Conservation (phyloP, 495 filamentous ascomycete species). For the Podospora pseudoanserina region DNA sequence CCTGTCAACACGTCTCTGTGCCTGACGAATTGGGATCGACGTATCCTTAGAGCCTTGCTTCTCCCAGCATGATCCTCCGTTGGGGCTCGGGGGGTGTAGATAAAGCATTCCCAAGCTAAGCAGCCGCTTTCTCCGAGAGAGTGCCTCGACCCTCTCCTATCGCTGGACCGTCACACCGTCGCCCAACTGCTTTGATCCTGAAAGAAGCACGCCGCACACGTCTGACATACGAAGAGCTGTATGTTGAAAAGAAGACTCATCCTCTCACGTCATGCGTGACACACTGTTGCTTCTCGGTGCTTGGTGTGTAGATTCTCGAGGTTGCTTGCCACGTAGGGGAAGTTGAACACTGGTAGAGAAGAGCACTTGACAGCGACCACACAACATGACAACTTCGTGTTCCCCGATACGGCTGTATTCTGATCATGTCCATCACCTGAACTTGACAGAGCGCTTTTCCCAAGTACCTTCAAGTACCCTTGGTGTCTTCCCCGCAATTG, state of each 20-base stretch:
- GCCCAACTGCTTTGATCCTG: too few species aligned
- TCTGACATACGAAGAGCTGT: too few species aligned
- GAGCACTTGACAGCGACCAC: neutral
- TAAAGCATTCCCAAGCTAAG: too few species aligned
- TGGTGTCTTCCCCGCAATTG: neutral
- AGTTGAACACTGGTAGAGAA: neutral
- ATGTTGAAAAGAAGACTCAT: neutral
- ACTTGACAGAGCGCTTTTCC: neutral
- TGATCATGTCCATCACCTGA: neutral
- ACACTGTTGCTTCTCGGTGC: neutral
- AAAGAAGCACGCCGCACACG: too few species aligned
- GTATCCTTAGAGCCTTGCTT: neutral
- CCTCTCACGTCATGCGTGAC: neutral
- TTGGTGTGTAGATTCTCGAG: neutral
- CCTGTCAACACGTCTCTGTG: neutral
- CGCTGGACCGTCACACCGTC: too few species aligned
- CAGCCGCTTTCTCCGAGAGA: too few species aligned
- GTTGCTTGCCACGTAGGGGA: neutral
- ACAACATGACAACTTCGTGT: neutral
- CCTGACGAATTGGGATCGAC: neutral
- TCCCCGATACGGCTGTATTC: neutral
- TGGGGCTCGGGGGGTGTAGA: neutral
- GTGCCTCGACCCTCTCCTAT: too few species aligned
- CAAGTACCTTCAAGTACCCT: slow-evolving; percentile 3
- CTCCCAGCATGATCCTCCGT: neutral